These are phyloP conservation scores for Larix sibirica DNA, from an alignment of 83 land plant genomes.

Conservation along the genomic window DNA sequence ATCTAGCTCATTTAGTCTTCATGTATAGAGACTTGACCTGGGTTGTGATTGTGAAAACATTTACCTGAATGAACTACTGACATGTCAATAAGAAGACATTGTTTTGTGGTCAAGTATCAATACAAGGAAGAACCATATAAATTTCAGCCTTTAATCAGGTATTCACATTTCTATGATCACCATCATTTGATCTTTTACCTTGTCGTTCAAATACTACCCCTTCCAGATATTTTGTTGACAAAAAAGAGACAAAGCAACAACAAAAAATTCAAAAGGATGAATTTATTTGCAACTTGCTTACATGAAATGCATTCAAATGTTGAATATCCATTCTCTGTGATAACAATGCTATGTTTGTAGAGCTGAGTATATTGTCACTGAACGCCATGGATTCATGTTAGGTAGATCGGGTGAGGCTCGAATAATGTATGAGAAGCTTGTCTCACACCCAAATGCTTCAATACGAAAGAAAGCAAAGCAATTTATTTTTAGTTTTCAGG, in stretches of 20 bases:
- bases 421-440: conserved; percentile 61
- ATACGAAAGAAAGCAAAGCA: conserved; percentile 65
- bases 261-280: background rate
- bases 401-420: conserved; percentile 55
- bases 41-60: background rate
- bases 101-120: no score
- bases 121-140: background rate
- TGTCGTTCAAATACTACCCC: background rate
- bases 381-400: background rate
- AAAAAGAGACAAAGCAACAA: background rate
- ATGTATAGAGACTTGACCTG: background rate
- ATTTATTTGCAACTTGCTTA: background rate
- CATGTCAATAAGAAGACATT: no score
- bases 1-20: background rate
- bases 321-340: background rate
- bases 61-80: no score
- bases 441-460: conserved; percentile 44
- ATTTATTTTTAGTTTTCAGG: conserved; percentile 55
- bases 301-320: background rate
- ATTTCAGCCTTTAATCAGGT: background rate
- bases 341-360: background rate
- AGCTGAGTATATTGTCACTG: background rate
- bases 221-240: background rate
- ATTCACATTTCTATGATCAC: background rate
- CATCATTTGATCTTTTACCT: background rate